Evolutionary conservation across 1,284 basidiomycete species (phyloP).

Genomic region (Schizophyllum commune): DNA sequence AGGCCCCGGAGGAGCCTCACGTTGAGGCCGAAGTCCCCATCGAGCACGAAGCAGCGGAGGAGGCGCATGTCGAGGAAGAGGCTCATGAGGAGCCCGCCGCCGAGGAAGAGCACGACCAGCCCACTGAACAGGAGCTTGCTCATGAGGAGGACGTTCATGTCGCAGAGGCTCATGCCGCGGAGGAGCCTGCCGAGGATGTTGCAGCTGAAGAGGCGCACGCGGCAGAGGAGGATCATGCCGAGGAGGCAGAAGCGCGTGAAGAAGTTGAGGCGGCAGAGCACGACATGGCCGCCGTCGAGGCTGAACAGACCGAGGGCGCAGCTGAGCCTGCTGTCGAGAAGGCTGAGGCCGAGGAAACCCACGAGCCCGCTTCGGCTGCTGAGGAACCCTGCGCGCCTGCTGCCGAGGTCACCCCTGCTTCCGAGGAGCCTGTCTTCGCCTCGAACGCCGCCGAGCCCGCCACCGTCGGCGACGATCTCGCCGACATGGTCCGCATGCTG

Average conservation of each 20-base stretch:
- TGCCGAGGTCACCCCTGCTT: conserved; percentile 3
- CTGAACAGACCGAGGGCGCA: conserved; percentile 16
- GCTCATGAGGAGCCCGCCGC: conserved; percentile 9
- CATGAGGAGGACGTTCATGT: conserved; percentile 7
- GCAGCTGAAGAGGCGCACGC: conserved; percentile 8
- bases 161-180: conserved; percentile 8
- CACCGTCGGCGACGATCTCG: conserved; percentile 33
- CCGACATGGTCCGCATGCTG: conserved; percentile 58
- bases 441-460: conserved; percentile 8
- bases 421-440: conserved; percentile 13
- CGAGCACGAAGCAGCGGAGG: not conserved
- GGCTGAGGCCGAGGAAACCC: conserved; percentile 10
- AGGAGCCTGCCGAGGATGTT: conserved; percentile 14
- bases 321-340: conserved; percentile 7
- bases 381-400: not conserved
- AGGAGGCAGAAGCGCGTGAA: conserved; percentile 9
- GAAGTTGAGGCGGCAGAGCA: conserved; percentile 8
- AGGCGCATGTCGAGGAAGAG: conserved; percentile 8
- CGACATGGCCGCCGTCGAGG: conserved; percentile 6
- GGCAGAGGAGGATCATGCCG: not conserved
- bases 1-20: conserved; percentile 8
- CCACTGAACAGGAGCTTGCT: conserved; percentile 14
- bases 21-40: not conserved
- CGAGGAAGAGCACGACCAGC: conserved; percentile 13
- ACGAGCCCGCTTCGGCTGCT: conserved; percentile 2